phyloP scores from a whole-genome alignment of 805 yeast genomes.

The Kluyveromyces nonfermentans region DNA sequence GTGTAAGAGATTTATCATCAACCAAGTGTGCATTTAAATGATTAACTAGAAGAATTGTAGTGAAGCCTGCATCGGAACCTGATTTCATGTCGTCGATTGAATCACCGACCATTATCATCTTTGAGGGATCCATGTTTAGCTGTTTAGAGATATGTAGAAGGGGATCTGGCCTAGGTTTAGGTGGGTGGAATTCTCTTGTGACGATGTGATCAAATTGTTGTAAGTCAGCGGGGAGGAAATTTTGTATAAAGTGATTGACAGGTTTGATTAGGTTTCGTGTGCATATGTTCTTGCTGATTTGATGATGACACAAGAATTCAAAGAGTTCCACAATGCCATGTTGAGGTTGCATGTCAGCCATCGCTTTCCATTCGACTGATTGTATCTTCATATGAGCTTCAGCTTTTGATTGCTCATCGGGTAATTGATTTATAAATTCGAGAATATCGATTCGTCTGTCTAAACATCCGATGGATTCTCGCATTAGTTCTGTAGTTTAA shows the following conservation, averaged over 20 bases:
- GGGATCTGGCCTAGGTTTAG: conserved; percentile 63
- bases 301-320: conserved; percentile 20
- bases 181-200: conserved; percentile 56
- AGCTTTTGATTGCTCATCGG: conserved; percentile 29
- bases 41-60: conserved; percentile 45
- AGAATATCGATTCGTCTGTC: conserved; percentile 43
- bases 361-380: conserved; percentile 51
- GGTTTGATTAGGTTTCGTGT: conserved; percentile 51
- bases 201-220: conserved; percentile 41
- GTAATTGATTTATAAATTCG: conserved; percentile 37
- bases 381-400: conserved; percentile 40
- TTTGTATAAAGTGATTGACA: conserved; percentile 40
- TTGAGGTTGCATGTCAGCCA: conserved; percentile 46
- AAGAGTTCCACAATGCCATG: conserved; percentile 39
- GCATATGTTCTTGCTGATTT: conserved; percentile 45
- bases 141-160: conserved; percentile 42
- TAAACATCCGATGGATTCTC: conserved; percentile 44
- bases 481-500: conserved; percentile 40
- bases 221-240: conserved; percentile 33
- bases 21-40: conserved; percentile 40
- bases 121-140: conserved; percentile 39
- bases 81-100: conserved; percentile 61
- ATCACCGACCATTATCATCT: conserved; percentile 64
- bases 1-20: conserved; percentile 23
- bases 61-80: conserved; percentile 54